Evolutionary conservation across 2,329 filamentous ascomycete species (phyloP), one percentile per base, ranked within the genome.

Genomic region (Alternaria longipes): DNA sequence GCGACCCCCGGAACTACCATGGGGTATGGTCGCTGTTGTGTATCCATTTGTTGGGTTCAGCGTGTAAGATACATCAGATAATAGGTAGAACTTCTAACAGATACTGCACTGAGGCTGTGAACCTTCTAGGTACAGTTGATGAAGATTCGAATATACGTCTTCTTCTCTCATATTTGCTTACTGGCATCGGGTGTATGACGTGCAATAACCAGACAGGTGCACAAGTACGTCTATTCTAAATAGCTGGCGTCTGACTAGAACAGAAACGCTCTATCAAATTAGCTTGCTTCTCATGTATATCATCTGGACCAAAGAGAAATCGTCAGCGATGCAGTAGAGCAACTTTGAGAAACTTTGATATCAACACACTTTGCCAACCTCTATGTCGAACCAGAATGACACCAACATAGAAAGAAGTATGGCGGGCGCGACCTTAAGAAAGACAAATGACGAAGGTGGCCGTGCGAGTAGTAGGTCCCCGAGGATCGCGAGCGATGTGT

Each of bases 41-140:
- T 74, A 74, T 64, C 71, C 71, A 12, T 73, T 72, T 50, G 36
- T 55, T 38, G 44, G 44, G 3, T 18, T 59, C 8, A 36, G 44
- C 16, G 40, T 55, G 44, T 55, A 18, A 46, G 1, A 36, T 24
- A 12, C 8, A 24, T n/a, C 1, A 22, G 22, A 41, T 5, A 11
- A 14, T 7, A 36, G 14, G 32, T 36, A 36, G 6, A 16, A 36
- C 32, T 1, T 36, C 32, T 6, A 36, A 30, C 28, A 30, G 28
- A 30, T 11, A 30, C 28, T 11, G 28, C 28, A 30, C 28, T 8
- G 9, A 11, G 28, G 28, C 28, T 30, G 28, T 30, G 28, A 30
- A 11, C 11, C 28, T 9, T 11, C 28, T 11, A 30, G 9, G 28
- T 30, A 20, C 2, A 41, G 18, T 22, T 41, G 40, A 41, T 12